A percentile compares a stretch with the other conserved stretches of the same genome.
phyloP scores from a whole-genome alignment of 129 eudicot genomes.

The Tagetes patula region DNA sequence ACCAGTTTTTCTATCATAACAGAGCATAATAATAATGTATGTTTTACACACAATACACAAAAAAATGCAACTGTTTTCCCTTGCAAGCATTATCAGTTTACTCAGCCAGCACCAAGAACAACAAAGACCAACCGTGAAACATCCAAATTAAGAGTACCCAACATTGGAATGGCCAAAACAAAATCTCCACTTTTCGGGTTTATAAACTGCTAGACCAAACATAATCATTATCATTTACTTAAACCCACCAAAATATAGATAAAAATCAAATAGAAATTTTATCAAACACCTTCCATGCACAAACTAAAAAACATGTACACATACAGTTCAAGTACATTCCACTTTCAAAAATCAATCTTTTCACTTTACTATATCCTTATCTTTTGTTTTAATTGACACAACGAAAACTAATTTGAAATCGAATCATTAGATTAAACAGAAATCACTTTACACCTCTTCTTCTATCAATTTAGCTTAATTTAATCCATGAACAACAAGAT shows the following conservation, averaged over 20 bases:
- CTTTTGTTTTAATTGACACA: neutral
- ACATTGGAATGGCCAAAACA: neutral
- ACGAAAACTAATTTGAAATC: neutral
- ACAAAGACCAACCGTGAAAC: neutral
- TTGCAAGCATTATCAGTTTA: neutral
- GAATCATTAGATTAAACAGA: neutral
- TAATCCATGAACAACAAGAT: neutral
- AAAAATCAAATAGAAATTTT: constrained; percentile 9
- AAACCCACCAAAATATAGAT: neutral
- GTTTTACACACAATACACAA: neutral
- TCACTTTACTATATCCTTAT: neutral
- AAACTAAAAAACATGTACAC: neutral
- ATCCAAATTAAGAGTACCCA: neutral
- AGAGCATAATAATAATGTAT: neutral
- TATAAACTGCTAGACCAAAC: constrained; percentile 3
- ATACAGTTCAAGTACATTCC: constrained; percentile 27
- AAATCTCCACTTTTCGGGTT: neutral
- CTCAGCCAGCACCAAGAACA: neutral
- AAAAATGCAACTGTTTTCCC: neutral
- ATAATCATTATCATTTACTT: neutral
- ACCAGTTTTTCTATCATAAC: neutral
- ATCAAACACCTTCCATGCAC: constrained; percentile 15
- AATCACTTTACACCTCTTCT: neutral
- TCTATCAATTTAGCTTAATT: neutral
- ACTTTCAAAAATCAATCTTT: constrained; percentile 58